Evolutionary conservation across 371 early-diverging fungal genomes (phyloP), one percentile per base, ranked within the genome.

Genomic region (Blakeslea trispora): DNA sequence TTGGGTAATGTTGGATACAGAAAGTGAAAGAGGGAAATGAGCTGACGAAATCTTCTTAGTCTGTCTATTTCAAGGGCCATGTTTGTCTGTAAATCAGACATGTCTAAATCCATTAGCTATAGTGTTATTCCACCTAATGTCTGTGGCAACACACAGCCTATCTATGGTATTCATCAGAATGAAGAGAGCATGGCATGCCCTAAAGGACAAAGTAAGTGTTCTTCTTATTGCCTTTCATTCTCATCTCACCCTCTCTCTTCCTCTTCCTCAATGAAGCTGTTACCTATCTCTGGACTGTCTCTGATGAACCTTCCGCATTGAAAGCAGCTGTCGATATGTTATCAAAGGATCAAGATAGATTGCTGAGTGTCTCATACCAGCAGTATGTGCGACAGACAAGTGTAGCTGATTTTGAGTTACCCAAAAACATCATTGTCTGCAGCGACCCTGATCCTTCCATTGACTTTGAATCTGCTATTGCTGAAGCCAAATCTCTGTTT

Each of bases 171-270:
- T 42, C 87, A 88, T 23, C 77, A 83, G 55, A 82, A 73, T 45
- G 68, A 72, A 22, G 87, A 84, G 35, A 83, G 81, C 21, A 78
- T 81, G 75, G 76, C 86, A 3, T 87, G 87, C 53, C 91, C 88
- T 2, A 64, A 55, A 23, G 75, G 75, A 2, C 69, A 84, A 63
- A 84, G 87, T 87, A 81, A 71, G 80, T 24, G n/a, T n/a, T n/a
- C n/a, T n/a, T n/a, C n/a, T n/a, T n/a, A n/a, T n/a, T n/a, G n/a
- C n/a, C n/a, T n/a, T n/a, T n/a, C n/a, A n/a, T n/a, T n/a, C n/a
- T n/a, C n/a, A n/a, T n/a, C n/a, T n/a, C n/a, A n/a, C n/a, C n/a
- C n/a, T n/a, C n/a, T n/a, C n/a, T n/a, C n/a, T n/a, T n/a, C n/a
- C n/a, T n/a, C n/a, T n/a, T n/a, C n/a, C n/a, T n/a, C n/a, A n/a